Evolutionary conservation across 257 asterid genomes (phyloP).

Genomic region (Ilex aquifolium): DNA sequence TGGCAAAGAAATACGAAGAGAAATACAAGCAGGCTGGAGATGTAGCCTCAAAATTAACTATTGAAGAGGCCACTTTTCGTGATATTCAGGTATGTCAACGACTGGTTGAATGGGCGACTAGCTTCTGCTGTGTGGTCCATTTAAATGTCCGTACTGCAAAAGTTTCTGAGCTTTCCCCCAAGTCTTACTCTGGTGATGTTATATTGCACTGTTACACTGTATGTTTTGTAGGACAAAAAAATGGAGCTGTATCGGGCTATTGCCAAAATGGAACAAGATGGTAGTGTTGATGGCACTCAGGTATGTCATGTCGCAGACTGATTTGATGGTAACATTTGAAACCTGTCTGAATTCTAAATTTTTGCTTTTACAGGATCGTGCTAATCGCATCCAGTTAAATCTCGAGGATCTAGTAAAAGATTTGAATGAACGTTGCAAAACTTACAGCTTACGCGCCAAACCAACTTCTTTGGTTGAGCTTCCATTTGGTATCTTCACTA

Average conservation of each 20-base stretch:
- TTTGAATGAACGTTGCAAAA: slow-evolving; percentile 88
- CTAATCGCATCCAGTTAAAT: slow-evolving; percentile 59
- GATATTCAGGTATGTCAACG: slow-evolving; percentile 76
- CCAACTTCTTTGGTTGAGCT: slow-evolving; percentile 38
- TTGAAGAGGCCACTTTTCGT: slow-evolving; percentile 93
- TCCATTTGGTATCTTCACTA: slow-evolving; percentile 15
- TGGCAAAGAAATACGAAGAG: slow-evolving; percentile 89
- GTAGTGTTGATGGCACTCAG: slow-evolving; percentile 59
- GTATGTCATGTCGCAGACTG: slow-evolving; percentile 32
- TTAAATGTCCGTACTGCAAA: neutral
- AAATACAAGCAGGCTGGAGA: slow-evolving; percentile 89
- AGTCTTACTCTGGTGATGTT: too few species aligned
- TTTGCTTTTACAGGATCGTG: slow-evolving; percentile 57
- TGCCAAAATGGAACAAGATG: slow-evolving; percentile 74
- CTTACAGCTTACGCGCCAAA: slow-evolving; percentile 89
- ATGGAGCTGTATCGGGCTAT: slow-evolving; percentile 86
- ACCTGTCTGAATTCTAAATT: slow-evolving; percentile 16
- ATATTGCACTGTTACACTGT: too few species aligned
- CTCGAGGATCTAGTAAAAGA: slow-evolving; percentile 79
- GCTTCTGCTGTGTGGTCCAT: neutral
- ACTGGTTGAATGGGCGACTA: neutral
- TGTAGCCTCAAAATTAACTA: slow-evolving; percentile 85
- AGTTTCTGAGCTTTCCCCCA: neutral
- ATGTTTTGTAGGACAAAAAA: slow-evolving; percentile 62
- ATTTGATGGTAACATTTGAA: slow-evolving; percentile 15